Base-by-base conservation (phyloP, 2,329 filamentous ascomycete genomes). In the Penicillium sp. region DNA sequence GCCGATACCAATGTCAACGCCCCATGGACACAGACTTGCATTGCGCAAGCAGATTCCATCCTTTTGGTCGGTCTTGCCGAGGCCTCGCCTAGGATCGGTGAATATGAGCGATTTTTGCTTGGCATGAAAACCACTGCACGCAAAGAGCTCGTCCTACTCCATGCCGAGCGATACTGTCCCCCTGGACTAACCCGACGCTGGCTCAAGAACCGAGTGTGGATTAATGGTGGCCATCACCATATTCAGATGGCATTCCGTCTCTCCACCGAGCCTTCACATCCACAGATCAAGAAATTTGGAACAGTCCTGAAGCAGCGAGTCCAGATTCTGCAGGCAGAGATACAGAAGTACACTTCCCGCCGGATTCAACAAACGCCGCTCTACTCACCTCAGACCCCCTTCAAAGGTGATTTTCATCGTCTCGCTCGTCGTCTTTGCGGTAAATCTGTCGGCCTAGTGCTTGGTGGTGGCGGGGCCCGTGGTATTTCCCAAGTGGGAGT, bases 21-120 rank as follows among this genome's bases (percentile, higher is more conserved):
- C 1, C 92, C 93, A 0, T 99, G 94, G 94, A 99, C 95, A 0
- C 92, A 97, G 68, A 97, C 94, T 0, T 99, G 95, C 71, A 97
- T 99, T 61, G 89, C 89, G 14, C 94, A 99, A 74, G 94, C 94
- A 1, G 94, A 99, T 74, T 97, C 92, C 63, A 97, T 99, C 60
- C 81, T 99, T 7, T 81, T 99, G 8, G 91, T 99, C 24, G 94
- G 92, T 1, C 77, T 97, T 13, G 94, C 92, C 1, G 94, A 97
- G 70, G 88, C 89, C 0, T 96, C 92, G 3, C 89, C 94, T 0
- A 87, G 84, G 40, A 94, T 97, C 61, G 94, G 94, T 37, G 95
- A 99, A 71, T 99, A 97, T 64, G 94, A 99, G 72, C 86, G 94
- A 2, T 97, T 99, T 71, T 84, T 99, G 68, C 82, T 99, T 14